Base-by-base conservation (phyloP, 257 asterid species). In the Ajuga chamaepitys region DNA sequence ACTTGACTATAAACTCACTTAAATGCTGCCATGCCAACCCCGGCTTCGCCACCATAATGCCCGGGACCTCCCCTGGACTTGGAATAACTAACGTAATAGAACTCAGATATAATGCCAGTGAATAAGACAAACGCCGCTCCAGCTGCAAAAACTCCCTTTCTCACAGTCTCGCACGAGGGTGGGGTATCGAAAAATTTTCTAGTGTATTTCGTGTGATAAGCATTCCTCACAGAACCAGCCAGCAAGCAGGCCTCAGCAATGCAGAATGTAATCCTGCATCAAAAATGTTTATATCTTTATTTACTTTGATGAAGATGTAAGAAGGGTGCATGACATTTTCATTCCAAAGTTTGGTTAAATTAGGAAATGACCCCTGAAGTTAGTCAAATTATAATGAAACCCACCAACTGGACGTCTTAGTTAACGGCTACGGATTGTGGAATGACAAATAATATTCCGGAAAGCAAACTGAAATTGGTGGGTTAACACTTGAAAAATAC, bases 71-170 rank as follows among this genome's bases (percentile, higher is more conserved):
- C 90, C 63, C 78, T 72, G 2, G 99, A 77, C 70, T 72, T 86
- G 18, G 92, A 81, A 48, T 76, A 89, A 18, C 81, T 78, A 32
- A 75, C 72, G 50, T 88, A 90, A 76, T 83, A 94, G 60, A 90
- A 80, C 78, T 87, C 81, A 0, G 97, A 90, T 70, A 86, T 44
- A n/a, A 94, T 80, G 72, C 75, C 77, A 0, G 95, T 90, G 88
- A 94, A 77, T 28, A 94, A 52, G 22, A 77, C 68, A 20, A 94
- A 94, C 1, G 97, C 88, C 0, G 99, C 96, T 44, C 96, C 99
- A 1, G 99, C 95, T 3, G 93, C 99, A 28, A 94, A 94, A 7
- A 91, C 95, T 7, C 99, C 99, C 74, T 85, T 94, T 30, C 96
- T 83, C 57, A 88, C 87, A 0, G 95, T 94, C 73, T 94, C 95